phyloP scores from a whole-genome alignment of 352 stramenopile species.

The Blastocystis sp. region DNA sequence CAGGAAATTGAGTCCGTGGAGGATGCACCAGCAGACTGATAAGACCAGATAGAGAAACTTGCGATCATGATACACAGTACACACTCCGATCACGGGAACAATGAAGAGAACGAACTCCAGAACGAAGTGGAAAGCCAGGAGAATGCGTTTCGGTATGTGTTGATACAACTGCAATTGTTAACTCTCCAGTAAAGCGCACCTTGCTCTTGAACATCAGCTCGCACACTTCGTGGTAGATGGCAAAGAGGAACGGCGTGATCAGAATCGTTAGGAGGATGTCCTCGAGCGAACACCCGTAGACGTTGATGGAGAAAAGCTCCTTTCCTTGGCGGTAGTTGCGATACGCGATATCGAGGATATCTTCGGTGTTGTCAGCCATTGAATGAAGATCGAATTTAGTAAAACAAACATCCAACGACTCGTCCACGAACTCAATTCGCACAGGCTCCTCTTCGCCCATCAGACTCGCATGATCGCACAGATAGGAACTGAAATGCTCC shows the following conservation, averaged over 20 bases:
- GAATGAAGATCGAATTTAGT: not conserved
- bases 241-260: not conserved
- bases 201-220: not conserved
- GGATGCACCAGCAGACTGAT: not conserved
- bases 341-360: not conserved
- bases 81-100: not conserved
- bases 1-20: not conserved
- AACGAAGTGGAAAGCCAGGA: not conserved
- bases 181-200: not conserved
- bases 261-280: slow-evolving; percentile 36
- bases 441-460: not conserved
- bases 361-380: not conserved
- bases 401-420: slow-evolving; percentile 4
- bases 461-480: not conserved
- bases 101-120: not conserved
- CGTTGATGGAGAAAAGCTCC: slow-evolving; percentile 24
- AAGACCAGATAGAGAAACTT: not conserved
- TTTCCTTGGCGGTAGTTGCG: slow-evolving; percentile 14
- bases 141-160: not conserved
- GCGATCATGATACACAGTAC: not conserved
- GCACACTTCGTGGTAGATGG: slow-evolving; percentile 7
- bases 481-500: not conserved
- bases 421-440: not conserved
- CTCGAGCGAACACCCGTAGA: not conserved
- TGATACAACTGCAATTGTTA: not conserved